Evolutionary conservation across 805 yeast species (phyloP).

Genomic region (Candida lessepsii): DNA sequence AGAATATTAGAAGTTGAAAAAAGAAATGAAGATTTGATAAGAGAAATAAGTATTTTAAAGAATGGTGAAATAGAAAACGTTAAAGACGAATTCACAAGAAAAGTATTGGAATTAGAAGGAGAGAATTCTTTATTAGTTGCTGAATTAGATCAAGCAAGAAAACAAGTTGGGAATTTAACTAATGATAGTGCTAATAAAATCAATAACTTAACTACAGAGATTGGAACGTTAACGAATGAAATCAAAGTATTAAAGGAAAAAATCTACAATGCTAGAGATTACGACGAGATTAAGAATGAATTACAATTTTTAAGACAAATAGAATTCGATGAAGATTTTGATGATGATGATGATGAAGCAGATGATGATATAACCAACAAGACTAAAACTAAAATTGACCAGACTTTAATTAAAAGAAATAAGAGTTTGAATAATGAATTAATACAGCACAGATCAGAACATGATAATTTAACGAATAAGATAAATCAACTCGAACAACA

Average conservation of each 20-base stretch:
- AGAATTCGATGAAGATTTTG: slow-evolving; percentile 59
- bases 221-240: slow-evolving; percentile 49
- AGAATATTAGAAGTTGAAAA: slow-evolving; percentile 70
- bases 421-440: slow-evolving; percentile 70
- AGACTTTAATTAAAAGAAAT: slow-evolving; percentile 66
- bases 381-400: slow-evolving; percentile 40
- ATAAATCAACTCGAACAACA: slow-evolving; percentile 41
- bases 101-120: slow-evolving; percentile 57
- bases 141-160: slow-evolving; percentile 51
- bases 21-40: slow-evolving; percentile 71
- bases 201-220: slow-evolving; percentile 45
- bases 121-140: slow-evolving; percentile 67
- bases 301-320: slow-evolving; percentile 68
- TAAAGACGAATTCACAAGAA: slow-evolving; percentile 43
- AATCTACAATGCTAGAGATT: slow-evolving; percentile 57
- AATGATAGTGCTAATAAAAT: slow-evolving; percentile 31
- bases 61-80: slow-evolving; percentile 40
- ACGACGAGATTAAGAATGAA: slow-evolving; percentile 79
- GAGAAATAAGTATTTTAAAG: slow-evolving; percentile 57
- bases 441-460: slow-evolving; percentile 61
- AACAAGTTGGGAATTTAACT: slow-evolving; percentile 21
- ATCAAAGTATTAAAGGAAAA: slow-evolving; percentile 48
- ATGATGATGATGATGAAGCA: slow-evolving; percentile 43
- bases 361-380: slow-evolving; percentile 31
- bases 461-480: slow-evolving; percentile 44